Conservation (phyloP, 306 rosid genomes). For the Dryas octopetala region DNA sequence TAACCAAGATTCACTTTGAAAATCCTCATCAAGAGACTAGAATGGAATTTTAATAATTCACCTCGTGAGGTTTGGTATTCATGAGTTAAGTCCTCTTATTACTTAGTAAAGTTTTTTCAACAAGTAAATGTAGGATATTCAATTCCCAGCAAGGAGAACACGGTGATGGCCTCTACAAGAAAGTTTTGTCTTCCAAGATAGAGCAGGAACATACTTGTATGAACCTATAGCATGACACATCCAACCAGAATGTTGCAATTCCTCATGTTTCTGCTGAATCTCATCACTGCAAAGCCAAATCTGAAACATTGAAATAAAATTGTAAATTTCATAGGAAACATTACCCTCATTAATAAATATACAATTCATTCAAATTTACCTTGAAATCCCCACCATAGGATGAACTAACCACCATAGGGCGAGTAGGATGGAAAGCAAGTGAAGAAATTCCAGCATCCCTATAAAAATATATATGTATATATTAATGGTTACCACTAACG, state of each 20-base stretch:
- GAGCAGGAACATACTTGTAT: conserved; percentile 65
- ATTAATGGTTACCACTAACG: conserved; percentile 12
- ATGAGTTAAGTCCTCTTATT: not conserved
- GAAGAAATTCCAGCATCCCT: conserved; percentile 87
- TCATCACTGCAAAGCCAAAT: conserved; percentile 75
- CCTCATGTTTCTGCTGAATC: conserved; percentile 44
- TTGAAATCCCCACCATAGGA: conserved; percentile 96
- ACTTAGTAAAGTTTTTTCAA: not conserved
- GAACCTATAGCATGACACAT: conserved; percentile 93
- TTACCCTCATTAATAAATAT: not conserved
- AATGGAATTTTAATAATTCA: not conserved
- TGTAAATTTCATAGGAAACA: conserved; percentile 13
- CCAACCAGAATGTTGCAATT: conserved; percentile 65
- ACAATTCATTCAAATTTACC: conserved; percentile 39
- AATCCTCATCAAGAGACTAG: not conserved
- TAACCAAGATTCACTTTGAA: not conserved
- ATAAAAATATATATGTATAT: conserved; percentile 7
- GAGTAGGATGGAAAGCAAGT: conserved; percentile 71
- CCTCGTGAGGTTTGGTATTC: not conserved
- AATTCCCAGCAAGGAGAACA: conserved; percentile 1
- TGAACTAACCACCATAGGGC: conserved; percentile 72
- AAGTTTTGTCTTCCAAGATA: conserved; percentile 14
- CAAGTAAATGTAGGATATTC: not conserved
- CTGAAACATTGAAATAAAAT: conserved; percentile 47
- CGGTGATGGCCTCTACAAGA: not conserved